phyloP scores from a whole-genome alignment of 1,139 yeast genomes.

The Casaregolazyma suthepensis region DNA sequence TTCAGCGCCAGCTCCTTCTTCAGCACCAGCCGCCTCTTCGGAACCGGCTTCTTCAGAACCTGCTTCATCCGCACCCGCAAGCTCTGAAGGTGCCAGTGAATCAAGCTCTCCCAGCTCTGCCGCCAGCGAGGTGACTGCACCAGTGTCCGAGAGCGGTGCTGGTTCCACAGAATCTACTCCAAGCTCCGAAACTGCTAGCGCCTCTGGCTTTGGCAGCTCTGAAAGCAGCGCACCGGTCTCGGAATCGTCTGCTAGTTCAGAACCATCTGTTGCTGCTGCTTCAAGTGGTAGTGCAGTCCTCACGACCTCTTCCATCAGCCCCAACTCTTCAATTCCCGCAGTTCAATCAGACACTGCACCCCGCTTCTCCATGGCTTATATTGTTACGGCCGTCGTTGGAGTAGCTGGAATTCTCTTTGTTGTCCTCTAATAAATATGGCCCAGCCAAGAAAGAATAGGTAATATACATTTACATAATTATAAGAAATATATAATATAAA shows the following conservation, averaged over 20 bases:
- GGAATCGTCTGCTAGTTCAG: neutral
- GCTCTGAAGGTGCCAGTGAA: neutral
- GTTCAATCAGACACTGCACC: neutral
- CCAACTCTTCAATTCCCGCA: neutral
- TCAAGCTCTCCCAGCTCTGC: neutral
- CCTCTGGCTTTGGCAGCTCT: slow-evolving; percentile 1
- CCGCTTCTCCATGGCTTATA: slow-evolving; percentile 6
- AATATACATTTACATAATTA: no score
- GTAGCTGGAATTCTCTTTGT: slow-evolving; percentile 6
- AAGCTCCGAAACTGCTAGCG: neutral
- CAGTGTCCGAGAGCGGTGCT: neutral
- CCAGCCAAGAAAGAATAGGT: neutral
- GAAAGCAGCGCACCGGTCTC: slow-evolving; percentile 1
- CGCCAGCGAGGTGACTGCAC: neutral
- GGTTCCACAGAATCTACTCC: neutral
- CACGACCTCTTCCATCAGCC: neutral
- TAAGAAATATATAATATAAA: no score
- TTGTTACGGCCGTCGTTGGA: slow-evolving; percentile 8
- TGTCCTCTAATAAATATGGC: neutral
- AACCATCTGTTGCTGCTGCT: slow-evolving; percentile 4
- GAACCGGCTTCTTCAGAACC: slow-evolving; percentile 10
- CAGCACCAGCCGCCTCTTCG: slow-evolving; percentile 11
- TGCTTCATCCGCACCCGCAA: slow-evolving; percentile 2
- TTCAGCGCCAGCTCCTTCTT: slow-evolving; percentile 10
- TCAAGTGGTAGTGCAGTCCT: slow-evolving; percentile 5